phyloP scores from a whole-genome alignment of 192 early-diverging fungal genomes.

The Podila clonocystis region DNA sequence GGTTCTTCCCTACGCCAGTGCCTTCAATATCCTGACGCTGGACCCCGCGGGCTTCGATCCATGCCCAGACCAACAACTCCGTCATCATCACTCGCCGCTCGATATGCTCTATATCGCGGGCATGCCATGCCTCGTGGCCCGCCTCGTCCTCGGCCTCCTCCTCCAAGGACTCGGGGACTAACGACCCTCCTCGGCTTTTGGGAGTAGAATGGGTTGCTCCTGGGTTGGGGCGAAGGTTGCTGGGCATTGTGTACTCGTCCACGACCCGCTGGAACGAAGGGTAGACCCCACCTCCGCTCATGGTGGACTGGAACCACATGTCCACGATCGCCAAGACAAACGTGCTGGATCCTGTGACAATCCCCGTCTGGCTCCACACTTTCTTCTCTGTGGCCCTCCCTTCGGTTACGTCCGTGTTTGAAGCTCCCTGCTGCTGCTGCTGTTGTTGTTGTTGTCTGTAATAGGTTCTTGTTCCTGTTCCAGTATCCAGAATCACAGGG shows the following conservation, averaged over 20 bases:
- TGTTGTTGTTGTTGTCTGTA: constrained; percentile 1
- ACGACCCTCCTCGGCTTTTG: not conserved
- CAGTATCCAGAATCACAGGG: constrained; percentile 26
- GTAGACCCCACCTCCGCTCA: not conserved
- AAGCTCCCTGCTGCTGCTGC: not conserved
- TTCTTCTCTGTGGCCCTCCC: not conserved
- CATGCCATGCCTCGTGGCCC: constrained; percentile 23
- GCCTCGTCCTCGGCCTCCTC: not conserved
- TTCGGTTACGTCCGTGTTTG: not conserved
- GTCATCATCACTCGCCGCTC: constrained; percentile 46
- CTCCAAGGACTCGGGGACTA: not conserved
- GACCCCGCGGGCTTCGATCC: constrained; percentile 38
- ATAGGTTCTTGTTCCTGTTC: constrained; percentile 33
- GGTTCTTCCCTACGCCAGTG: constrained; percentile 22
- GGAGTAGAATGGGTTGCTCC: not conserved
- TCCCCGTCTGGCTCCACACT: constrained; percentile 14
- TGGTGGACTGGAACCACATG: constrained; percentile 32
- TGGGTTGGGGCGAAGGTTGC: constrained; percentile 7
- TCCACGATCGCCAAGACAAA: constrained; percentile 42
- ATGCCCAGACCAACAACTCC: constrained; percentile 33
- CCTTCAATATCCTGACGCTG: constrained; percentile 23
- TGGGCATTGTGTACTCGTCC: constrained; percentile 27
- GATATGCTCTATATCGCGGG: constrained; percentile 28
- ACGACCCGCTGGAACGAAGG: constrained; percentile 23
- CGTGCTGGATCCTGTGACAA: constrained; percentile 29